These are phyloP conservation scores for Hsuehochloa calcarea DNA, from an alignment of 176 grass and related monocot genomes.

Conservation along the genomic window DNA sequence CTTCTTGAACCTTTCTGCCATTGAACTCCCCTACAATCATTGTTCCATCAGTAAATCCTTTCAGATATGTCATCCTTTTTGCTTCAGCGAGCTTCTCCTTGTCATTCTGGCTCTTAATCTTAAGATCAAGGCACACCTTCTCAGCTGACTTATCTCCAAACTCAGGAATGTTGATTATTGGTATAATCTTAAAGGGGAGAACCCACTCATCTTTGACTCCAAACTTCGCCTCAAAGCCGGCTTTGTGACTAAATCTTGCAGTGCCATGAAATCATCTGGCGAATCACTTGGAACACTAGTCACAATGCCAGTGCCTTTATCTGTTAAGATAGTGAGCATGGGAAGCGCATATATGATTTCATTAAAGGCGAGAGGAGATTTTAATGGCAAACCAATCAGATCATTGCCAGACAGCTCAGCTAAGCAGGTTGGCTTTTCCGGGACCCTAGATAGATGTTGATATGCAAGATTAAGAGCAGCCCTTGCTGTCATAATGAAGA, in stretches of 20 bases:
- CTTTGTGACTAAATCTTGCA: conserved; percentile 62
- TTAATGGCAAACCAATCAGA: conserved; percentile 66
- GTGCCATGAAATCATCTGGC: conserved; percentile 68
- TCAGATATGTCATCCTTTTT: conserved; percentile 68
- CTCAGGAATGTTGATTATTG: conserved; percentile 77
- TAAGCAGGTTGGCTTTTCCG: conserved; percentile 66
- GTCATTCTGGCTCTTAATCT: conserved; percentile 77
- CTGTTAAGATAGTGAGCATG: conserved; percentile 70
- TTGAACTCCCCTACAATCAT: conserved; percentile 72
- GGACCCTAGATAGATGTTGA: conserved; percentile 57
- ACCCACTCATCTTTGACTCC: conserved; percentile 78
- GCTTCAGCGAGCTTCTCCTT: conserved; percentile 80
- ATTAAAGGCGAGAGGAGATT: conserved; percentile 60
- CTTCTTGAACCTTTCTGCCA: conserved; percentile 71
- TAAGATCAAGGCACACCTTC: conserved; percentile 61
- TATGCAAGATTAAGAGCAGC: conserved; percentile 73
- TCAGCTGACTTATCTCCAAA: conserved; percentile 72
- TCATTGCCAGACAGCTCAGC: conserved; percentile 52
- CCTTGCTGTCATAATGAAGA: conserved; percentile 67
- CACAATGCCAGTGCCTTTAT: conserved; percentile 65
- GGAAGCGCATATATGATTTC: conserved; percentile 62
- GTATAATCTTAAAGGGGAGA: conserved; percentile 49
- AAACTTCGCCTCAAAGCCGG: conserved; percentile 59
- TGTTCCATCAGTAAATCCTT: conserved; percentile 75
- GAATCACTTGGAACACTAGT: conserved; percentile 79